These are phyloP conservation scores for Alternaria panax DNA, from an alignment of 2,329 filamentous ascomycete species.

Conservation along the genomic window DNA sequence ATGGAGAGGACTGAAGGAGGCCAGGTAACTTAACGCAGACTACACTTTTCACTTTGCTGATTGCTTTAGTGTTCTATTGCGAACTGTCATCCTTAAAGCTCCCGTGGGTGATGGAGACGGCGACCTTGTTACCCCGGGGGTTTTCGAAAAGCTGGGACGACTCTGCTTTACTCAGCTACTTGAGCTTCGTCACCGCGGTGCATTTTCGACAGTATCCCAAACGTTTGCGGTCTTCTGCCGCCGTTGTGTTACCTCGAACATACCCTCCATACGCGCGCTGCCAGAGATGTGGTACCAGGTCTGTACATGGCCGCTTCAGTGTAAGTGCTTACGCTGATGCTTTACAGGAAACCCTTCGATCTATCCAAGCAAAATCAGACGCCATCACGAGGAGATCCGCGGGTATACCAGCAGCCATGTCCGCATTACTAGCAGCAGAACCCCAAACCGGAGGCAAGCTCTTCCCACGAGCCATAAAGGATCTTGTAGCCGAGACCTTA, in stretches of 20 bases:
- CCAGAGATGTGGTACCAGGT: slow-evolving; percentile 73
- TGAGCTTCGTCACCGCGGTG: slow-evolving; percentile 85
- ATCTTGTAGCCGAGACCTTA: slow-evolving; percentile 67
- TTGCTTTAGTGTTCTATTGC: slow-evolving; percentile 71
- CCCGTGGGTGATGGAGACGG: slow-evolving; percentile 37
- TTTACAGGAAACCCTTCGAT: slow-evolving; percentile 67
- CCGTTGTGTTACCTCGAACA: slow-evolving; percentile 62
- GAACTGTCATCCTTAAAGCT: slow-evolving; percentile 50
- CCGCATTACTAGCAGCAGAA: slow-evolving; percentile 77
- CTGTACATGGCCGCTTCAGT: not conserved
- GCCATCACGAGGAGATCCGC: slow-evolving; percentile 88
- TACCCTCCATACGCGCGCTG: slow-evolving; percentile 55
- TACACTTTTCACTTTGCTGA: not conserved
- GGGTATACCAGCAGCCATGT: slow-evolving; percentile 86
- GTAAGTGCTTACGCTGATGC: slow-evolving; percentile 4
- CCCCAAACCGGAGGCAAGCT: slow-evolving; percentile 63
- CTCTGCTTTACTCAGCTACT: slow-evolving; percentile 84
- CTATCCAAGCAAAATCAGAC: slow-evolving; percentile 77
- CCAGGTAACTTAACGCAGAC: slow-evolving; percentile 65
- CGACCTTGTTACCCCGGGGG: slow-evolving; percentile 44
- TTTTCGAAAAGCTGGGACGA: slow-evolving; percentile 72
- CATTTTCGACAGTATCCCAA: slow-evolving; percentile 89
- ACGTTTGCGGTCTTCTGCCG: slow-evolving; percentile 86
- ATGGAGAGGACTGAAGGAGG: slow-evolving; percentile 93
- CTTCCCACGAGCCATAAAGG: slow-evolving; percentile 69